A percentile compares a stretch with the other conserved stretches of the same genome.
Conservation (phyloP, 1,139 yeast species). For the Blastobotrys serpentis region DNA sequence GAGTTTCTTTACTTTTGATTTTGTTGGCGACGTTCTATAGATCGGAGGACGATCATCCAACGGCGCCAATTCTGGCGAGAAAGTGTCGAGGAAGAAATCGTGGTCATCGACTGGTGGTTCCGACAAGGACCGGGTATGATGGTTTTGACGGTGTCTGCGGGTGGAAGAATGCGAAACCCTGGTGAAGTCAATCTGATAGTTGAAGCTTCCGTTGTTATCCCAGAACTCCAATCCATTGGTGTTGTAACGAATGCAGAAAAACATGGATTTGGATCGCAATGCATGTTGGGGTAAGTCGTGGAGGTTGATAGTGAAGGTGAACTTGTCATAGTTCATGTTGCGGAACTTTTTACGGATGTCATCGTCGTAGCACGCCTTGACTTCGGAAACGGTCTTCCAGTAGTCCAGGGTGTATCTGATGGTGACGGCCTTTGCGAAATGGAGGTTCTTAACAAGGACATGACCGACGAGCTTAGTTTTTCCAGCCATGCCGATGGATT, state of each 20-base stretch:
- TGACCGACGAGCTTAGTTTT: conserved; percentile 63
- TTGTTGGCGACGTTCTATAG: neutral
- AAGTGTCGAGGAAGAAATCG: conserved; percentile 9
- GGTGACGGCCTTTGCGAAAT: conserved; percentile 61
- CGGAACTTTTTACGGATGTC: conserved; percentile 52
- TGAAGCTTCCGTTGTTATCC: conserved; percentile 68
- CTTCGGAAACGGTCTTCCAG: conserved; percentile 73
- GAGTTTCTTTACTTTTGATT: conserved; percentile 25
- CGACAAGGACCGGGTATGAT: conserved; percentile 5
- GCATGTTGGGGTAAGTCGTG: conserved; percentile 36
- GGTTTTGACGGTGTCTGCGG: conserved; percentile 1
- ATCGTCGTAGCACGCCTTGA: conserved; percentile 61
- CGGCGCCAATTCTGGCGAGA: conserved; percentile 1
- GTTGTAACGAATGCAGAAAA: conserved; percentile 60
- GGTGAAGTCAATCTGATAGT: conserved; percentile 55
- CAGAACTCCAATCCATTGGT: conserved; percentile 57
- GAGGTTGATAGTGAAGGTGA: conserved; percentile 47
- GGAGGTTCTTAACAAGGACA: conserved; percentile 67
- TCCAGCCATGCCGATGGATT: conserved; percentile 58
- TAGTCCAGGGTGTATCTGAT: conserved; percentile 66
- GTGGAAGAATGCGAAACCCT: conserved; percentile 16
- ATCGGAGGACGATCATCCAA: neutral
- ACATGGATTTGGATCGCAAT: conserved; percentile 39
- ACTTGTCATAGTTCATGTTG: conserved; percentile 42
- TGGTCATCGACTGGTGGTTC: conserved; percentile 7